These are phyloP conservation scores for Beta lomatogona DNA, from an alignment of 179 eudicot species.

Conservation along the genomic window DNA sequence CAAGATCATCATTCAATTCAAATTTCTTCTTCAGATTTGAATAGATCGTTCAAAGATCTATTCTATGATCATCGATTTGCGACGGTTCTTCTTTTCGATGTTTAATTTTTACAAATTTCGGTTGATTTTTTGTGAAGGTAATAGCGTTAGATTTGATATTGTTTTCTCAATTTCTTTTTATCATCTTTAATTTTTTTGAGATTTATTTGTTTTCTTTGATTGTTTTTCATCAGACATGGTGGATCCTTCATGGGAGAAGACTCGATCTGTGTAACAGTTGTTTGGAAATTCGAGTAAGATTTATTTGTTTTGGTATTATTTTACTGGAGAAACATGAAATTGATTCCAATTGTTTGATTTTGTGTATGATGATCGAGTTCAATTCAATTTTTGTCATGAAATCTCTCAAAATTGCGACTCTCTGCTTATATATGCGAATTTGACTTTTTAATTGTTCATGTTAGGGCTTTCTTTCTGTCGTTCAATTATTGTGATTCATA, in stretches of 20 bases:
- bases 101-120: background rate
- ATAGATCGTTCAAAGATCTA: background rate
- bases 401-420: no score
- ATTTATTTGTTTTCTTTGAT: background rate
- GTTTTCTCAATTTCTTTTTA: background rate
- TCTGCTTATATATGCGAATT: no score
- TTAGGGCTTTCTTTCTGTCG: no score
- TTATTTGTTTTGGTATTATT: background rate
- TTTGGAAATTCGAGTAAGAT: background rate
- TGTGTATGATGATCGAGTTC: no score
- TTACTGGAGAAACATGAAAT: no score
- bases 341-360: no score
- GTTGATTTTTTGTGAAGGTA: slow-evolving; percentile 1
- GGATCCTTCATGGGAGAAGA: background rate
- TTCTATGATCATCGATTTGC: background rate
- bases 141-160: background rate
- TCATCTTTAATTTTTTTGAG: background rate
- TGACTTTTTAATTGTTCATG: no score
- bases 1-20: background rate
- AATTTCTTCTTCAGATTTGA: background rate
- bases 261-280: background rate
- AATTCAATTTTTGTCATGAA: no score
- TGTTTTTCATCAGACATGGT: background rate
- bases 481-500: no score
- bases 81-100: background rate